phyloP scores from a whole-genome alignment of 2,329 filamentous ascomycete genomes.

The Emericellopsis atlantica region DNA sequence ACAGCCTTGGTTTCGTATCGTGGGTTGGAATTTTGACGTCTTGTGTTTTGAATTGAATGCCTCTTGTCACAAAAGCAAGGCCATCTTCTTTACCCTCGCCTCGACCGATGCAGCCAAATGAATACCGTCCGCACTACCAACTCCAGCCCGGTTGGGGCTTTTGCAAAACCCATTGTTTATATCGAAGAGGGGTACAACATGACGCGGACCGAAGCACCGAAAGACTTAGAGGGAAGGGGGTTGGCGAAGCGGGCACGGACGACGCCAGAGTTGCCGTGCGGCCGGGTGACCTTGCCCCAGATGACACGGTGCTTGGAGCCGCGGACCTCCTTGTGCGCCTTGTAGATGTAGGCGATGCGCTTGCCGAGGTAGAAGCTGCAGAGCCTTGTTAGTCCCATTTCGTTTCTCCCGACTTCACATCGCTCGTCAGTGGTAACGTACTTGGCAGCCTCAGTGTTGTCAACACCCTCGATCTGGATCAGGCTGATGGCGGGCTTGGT shows the following conservation, averaged over 20 bases:
- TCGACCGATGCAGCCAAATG: constrained; percentile 46
- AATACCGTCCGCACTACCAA: constrained; percentile 52
- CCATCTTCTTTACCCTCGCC: constrained; percentile 30
- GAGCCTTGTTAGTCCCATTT: constrained; percentile 1
- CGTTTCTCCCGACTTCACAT: neutral
- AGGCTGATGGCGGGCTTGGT: constrained; percentile 84
- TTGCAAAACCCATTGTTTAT: constrained; percentile 42
- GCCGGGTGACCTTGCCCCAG: constrained; percentile 96
- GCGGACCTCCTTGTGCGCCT: constrained; percentile 84
- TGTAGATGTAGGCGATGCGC: constrained; percentile 98
- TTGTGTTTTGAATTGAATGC: constrained; percentile 5
- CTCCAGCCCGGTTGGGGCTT: constrained; percentile 32
- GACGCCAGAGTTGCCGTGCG: constrained; percentile 95
- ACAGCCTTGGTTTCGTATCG: neutral
- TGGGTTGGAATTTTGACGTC: constrained; percentile 3
- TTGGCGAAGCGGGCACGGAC: constrained; percentile 94
- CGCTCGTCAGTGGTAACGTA: constrained; percentile 30
- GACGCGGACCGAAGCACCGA: constrained; percentile 90
- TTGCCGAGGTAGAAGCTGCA: constrained; percentile 90
- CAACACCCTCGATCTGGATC: constrained; percentile 98
- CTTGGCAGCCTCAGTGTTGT: constrained; percentile 78
- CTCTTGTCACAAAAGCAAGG: constrained; percentile 25
- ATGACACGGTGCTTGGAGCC: constrained; percentile 98
- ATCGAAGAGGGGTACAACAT: constrained; percentile 98
- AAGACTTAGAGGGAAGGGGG: constrained; percentile 93